Evolutionary conservation across 768 basidiomycete genomes (phyloP), one percentile per base, ranked within the genome.

Genomic region (Cantharellus anzutake): DNA sequence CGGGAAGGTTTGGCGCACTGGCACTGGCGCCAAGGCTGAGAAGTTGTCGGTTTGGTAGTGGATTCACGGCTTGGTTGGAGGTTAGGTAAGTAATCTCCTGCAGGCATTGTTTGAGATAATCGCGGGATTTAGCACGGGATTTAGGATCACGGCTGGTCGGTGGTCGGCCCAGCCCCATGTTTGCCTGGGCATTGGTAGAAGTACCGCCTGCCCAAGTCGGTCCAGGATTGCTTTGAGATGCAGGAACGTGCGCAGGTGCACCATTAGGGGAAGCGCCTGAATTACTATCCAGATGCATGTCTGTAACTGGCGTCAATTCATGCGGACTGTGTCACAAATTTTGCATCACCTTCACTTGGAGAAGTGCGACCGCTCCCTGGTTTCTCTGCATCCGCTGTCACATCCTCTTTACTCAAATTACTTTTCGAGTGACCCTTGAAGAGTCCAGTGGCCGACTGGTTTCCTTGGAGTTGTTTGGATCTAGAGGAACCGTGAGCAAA

Each of bases 11-110:
- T 37, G 52, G 52, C 11, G 52, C 52, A 55, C 52, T 55, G 11
- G 52, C 38, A 57, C 41, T 58, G 29, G 38, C 56, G 56, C 50
- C 60, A 35, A 60, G 50, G n/a, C 39, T 60, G 34, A 64, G 56
- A n/a, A 90, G 75, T 2, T 88, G 85, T 65, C 89, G 80, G 62
- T 90, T 86, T 2, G 91, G 91, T 57, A 97, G 76, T 51, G 96
- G 96, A 69, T 99, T 99, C 79, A 98, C 84, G 3, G 96, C 93
- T 70, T 96, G 88, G 0, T 91, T 84, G 0, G 94, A 97, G 1
- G 96, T 99, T 59, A 99, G 75, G 71, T 99, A 99, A 7, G 89
- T 88, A 64, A 99, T 87, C 76, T 99, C 96, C 73, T 98, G 96
- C 35, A 99, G 76, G 72, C 96, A 97, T 83, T 99, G 94, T 72